Base-by-base conservation (phyloP, 2,329 filamentous ascomycete species). In the Capronia coronata region DNA sequence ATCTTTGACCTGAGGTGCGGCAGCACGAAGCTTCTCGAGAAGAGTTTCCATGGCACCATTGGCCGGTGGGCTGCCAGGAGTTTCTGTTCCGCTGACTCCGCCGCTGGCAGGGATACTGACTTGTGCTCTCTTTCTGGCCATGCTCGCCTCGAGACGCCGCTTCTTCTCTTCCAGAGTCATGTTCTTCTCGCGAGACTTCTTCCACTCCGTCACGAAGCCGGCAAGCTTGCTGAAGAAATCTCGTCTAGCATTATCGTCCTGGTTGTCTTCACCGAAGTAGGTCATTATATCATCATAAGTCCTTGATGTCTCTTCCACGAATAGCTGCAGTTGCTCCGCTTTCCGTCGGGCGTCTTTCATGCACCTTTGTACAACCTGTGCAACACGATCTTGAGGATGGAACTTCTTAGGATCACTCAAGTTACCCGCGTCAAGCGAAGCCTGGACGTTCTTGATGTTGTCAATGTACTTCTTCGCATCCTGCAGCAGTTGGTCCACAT, bases 291-390 rank as follows among this genome's bases (percentile, higher is more conserved):
- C 89, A 63, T 95, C 86, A 72, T 91, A 97, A 0, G 85, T 86
- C 64, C 86, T 83, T 59, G 81, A 75, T 87, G 95, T 96, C 65
- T 96, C 89, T 59, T 95, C 90, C 40, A 97, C 73, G 67, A 94
- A 96, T 18, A 97, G 74, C 64, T 87, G 80, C 82, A 97, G 86
- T 72, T 97, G 93, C 68, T 96, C 91, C 2, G 93, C 89, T 74
- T 97, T 98, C 62, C 91, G 80, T 55, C 93, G 76, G 16, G 93
- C 93, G 59, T 98, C 93, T 73, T 96, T 97, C 91, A 98, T 97
- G 58, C 79, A 84, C 44, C 91, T 79, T 69, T 95, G 88, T 48
- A 95, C 90, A 27, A 97, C 78, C 68, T 94, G 87, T 55, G 84
- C 86, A 37, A 97, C 90, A 53, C 93, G 87, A 67, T 98, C 93